Evolutionary conservation across 495 filamentous ascomycete genomes (phyloP).

Genomic region (Staphylotrichum tortipilum): DNA sequence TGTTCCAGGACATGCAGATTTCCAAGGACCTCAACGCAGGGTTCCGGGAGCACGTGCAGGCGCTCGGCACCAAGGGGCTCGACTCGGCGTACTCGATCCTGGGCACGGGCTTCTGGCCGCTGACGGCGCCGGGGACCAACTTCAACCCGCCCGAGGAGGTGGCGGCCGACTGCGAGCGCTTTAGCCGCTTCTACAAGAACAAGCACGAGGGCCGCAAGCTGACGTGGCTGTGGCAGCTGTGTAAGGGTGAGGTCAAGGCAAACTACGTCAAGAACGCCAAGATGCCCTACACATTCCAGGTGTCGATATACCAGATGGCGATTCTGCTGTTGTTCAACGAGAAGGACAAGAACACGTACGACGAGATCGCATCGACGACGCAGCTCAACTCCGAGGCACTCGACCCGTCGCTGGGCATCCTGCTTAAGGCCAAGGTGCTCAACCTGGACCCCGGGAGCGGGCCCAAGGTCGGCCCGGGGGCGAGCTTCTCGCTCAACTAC

Average conservation of each 20-base stretch:
- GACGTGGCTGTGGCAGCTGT: constrained; percentile 96
- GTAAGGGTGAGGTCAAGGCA: constrained; percentile 91
- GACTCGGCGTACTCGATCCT: constrained; percentile 81
- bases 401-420: constrained; percentile 72
- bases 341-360: constrained; percentile 71
- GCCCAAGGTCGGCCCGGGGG: constrained; percentile 62
- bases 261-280: constrained; percentile 85
- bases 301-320: constrained; percentile 95
- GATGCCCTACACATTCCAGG: constrained; percentile 92
- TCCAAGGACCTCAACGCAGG: constrained; percentile 89
- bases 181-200: constrained; percentile 83
- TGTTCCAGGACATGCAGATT: constrained; percentile 99
- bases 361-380: constrained; percentile 76
- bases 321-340: constrained; percentile 96
- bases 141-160: constrained; percentile 84
- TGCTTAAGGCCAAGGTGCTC: constrained; percentile 87
- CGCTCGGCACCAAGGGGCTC: constrained; percentile 38
- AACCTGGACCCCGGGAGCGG: constrained; percentile 52
- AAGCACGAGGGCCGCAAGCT: constrained; percentile 96
- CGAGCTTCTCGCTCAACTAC: constrained; percentile 72
- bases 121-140: constrained; percentile 71
- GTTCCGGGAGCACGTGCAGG: constrained; percentile 57
- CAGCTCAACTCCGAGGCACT: constrained; percentile 69
- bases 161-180: constrained; percentile 75
- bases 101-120: constrained; percentile 96